Conservation (phyloP, 306 rosid genomes). For the Erythrophleum fordii region DNA sequence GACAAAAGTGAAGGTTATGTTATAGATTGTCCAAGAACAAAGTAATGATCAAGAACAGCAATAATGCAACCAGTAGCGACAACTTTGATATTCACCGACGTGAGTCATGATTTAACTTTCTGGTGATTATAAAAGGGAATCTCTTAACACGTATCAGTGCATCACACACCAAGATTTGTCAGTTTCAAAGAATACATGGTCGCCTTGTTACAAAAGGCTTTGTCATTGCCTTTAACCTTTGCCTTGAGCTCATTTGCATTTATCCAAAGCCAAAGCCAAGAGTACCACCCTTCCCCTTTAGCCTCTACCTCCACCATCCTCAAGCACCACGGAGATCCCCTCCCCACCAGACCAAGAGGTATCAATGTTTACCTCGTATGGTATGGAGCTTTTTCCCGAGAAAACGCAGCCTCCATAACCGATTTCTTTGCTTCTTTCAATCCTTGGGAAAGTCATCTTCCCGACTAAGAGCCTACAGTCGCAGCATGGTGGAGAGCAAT, state of each 20-base stretch:
- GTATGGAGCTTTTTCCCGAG: slow-evolving; percentile 35
- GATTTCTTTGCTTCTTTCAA: slow-evolving; percentile 43
- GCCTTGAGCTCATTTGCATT: slow-evolving; percentile 28
- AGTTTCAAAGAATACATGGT: slow-evolving; percentile 4
- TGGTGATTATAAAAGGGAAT: slow-evolving; percentile 26
- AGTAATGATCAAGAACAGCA: background rate
- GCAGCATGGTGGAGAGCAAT: slow-evolving; percentile 41
- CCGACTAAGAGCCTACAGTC: slow-evolving; percentile 22
- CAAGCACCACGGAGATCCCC: slow-evolving; percentile 49
- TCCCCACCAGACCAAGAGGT: slow-evolving; percentile 30
- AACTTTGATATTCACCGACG: background rate
- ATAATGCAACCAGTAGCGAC: slow-evolving; percentile 9
- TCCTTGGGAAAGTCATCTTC: background rate
- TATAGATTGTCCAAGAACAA: background rate
- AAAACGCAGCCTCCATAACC: slow-evolving; percentile 25
- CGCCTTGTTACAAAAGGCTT: background rate
- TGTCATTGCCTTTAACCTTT: slow-evolving; percentile 32
- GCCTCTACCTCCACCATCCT: slow-evolving; percentile 8
- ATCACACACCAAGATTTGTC: background rate
- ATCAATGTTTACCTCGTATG: slow-evolving; percentile 39
- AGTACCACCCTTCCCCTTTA: slow-evolving; percentile 5
- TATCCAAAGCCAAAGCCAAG: slow-evolving; percentile 16
- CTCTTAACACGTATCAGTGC: background rate
- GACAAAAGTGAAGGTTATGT: background rate
- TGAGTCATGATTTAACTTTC: background rate